Percentiles rank a stretch among this genome's conserved stretches.
Evolutionary conservation across 208 protist species (phyloP).

Genomic region (Phytomonas sp.): DNA sequence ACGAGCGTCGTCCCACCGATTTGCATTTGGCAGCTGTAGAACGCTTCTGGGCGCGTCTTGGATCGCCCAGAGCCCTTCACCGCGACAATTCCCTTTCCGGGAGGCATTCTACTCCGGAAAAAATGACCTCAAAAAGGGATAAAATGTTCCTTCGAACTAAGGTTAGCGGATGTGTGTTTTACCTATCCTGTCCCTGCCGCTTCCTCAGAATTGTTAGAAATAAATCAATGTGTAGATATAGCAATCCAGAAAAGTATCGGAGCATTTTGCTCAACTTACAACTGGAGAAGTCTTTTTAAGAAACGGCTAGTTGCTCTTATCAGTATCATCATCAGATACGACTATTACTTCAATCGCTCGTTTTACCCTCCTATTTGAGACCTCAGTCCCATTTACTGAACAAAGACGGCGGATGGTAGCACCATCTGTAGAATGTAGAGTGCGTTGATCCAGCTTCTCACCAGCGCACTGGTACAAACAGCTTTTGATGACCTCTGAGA

Average conservation of each 20-base stretch:
- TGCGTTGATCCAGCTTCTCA: neutral
- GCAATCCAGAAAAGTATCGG: neutral
- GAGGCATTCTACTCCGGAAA: neutral
- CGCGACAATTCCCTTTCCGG: neutral
- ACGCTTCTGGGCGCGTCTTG: neutral
- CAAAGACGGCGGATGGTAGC: neutral
- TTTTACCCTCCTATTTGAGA: neutral
- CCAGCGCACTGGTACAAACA: neutral
- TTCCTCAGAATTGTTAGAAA: neutral
- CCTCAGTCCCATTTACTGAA: neutral
- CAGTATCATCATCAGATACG: constrained; percentile 8
- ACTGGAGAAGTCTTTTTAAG: neutral
- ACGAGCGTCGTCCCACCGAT: neutral
- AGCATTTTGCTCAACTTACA: neutral
- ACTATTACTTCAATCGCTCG: neutral
- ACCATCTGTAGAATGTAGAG: neutral
- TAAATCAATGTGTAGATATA: neutral
- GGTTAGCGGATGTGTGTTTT: neutral
- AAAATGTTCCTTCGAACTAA: neutral
- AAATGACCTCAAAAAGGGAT: neutral
- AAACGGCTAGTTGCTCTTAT: neutral
- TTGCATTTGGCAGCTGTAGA: neutral
- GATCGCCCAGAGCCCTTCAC: neutral
- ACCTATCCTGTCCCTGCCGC: neutral
- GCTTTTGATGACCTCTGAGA: neutral